Percentiles rank a stretch among this genome's conserved stretches.
These are phyloP conservation scores for Puccinia hordei DNA, from an alignment of 1,284 basidiomycete species.

Conservation along the genomic window DNA sequence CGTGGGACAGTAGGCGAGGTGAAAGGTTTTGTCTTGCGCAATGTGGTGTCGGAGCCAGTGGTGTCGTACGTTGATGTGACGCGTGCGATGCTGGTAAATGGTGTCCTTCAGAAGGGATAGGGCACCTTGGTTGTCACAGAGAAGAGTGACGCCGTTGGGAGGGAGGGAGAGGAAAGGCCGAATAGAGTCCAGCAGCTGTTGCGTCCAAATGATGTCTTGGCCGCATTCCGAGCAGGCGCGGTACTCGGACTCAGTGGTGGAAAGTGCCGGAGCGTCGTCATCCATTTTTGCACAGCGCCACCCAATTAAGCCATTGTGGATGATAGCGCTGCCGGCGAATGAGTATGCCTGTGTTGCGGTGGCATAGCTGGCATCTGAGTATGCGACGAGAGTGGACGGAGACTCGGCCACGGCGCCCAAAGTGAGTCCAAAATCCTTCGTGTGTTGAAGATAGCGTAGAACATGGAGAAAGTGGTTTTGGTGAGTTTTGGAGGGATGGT, in stretches of 20 bases:
- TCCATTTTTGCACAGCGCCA: neutral
- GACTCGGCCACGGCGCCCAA: neutral
- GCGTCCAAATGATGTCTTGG: neutral
- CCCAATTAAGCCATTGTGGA: neutral
- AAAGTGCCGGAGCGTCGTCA: neutral
- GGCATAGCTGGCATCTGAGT: neutral
- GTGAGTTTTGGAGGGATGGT: neutral
- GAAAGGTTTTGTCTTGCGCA: neutral
- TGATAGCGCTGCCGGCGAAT: neutral
- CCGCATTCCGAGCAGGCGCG: neutral
- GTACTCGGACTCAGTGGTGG: neutral
- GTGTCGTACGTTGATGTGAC: slow-evolving; percentile 48
- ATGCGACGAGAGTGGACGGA: neutral
- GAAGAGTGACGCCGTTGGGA: neutral
- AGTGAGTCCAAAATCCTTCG: neutral
- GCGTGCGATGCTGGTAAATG: slow-evolving; percentile 34
- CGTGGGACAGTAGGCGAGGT: neutral
- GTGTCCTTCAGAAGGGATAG: slow-evolving; percentile 24
- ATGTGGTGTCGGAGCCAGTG: neutral
- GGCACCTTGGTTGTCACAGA: slow-evolving; percentile 3
- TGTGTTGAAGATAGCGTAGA: neutral
- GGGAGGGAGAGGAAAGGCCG: neutral
- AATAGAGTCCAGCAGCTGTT: neutral
- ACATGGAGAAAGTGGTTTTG: neutral
- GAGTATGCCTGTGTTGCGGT: neutral